phyloP scores from a whole-genome alignment of 208 protist species.

The Leishmania amazonensis region DNA sequence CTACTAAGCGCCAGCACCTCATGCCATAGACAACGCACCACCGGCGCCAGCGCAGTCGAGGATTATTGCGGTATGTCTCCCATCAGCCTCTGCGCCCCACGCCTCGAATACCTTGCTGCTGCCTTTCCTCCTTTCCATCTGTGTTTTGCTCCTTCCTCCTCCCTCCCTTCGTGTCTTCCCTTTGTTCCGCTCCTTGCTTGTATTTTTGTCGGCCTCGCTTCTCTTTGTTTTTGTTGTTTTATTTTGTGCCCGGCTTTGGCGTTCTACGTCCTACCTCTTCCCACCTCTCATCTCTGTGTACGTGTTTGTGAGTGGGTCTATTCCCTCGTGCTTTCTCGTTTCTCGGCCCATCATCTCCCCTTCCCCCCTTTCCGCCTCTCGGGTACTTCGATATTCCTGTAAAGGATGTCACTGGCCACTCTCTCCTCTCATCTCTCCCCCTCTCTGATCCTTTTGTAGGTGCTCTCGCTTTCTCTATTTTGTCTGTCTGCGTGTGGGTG shows the following conservation, averaged over 20 bases:
- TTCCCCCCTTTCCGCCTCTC: not conserved
- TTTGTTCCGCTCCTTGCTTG: not conserved
- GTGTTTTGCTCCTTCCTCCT: not conserved
- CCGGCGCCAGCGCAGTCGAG: not conserved
- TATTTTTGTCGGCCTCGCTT: too few species aligned
- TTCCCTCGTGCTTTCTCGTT: slow-evolving; percentile 1
- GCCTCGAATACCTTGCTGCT: not conserved
- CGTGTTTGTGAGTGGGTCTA: not conserved
- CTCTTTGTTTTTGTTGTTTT: not conserved
- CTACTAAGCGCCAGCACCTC: slow-evolving; percentile 6
- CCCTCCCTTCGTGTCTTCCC: slow-evolving; percentile 2
- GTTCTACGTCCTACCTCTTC: not conserved
- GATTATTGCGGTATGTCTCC: not conserved
- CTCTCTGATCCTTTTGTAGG: not conserved
- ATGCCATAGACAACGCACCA: not conserved
- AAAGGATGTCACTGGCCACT: not conserved
- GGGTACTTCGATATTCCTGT: not conserved
- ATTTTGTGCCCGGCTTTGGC: not conserved
- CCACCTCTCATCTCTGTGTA: not conserved
- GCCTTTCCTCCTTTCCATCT: not conserved
- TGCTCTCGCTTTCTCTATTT: slow-evolving; percentile 1
- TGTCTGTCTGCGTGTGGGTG: slow-evolving; percentile 6
- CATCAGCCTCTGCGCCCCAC: not conserved
- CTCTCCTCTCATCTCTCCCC: not conserved
- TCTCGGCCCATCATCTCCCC: not conserved